Conservation (phyloP, 768 basidiomycete species). For the Amanita muscaria region DNA sequence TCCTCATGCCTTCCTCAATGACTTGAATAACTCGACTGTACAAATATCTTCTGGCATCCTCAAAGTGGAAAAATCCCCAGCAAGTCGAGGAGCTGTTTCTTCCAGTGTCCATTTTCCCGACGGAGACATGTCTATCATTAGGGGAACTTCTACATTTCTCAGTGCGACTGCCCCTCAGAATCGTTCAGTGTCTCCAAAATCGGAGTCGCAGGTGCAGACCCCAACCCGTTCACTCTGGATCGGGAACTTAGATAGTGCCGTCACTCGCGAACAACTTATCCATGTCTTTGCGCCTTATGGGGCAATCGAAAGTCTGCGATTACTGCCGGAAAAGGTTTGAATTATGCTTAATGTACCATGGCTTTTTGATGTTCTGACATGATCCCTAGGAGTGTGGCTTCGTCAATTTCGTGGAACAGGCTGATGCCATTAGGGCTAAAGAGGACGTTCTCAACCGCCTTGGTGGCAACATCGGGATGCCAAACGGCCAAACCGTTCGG, state of each 20-base stretch:
- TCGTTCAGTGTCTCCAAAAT: conserved; percentile 77
- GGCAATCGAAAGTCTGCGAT: conserved; percentile 88
- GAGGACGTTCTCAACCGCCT: conserved; percentile 96
- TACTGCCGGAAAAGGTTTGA: conserved; percentile 92
- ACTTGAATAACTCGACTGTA: conserved; percentile 34
- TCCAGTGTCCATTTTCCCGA: conserved; percentile 64
- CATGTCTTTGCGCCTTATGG: conserved; percentile 96
- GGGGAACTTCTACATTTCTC: conserved; percentile 57
- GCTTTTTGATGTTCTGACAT: conserved; percentile 1
- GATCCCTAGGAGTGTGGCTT: conserved; percentile 86
- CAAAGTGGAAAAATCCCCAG: conserved; percentile 47
- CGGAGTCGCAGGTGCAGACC: conserved; percentile 80
- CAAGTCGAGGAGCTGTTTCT: conserved; percentile 37
- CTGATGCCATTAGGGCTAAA: conserved; percentile 94
- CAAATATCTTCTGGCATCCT: conserved; percentile 44
- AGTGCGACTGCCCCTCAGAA: conserved; percentile 59
- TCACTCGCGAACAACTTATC: conserved; percentile 90
- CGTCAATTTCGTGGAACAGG: conserved; percentile 95
- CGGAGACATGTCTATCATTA: conserved; percentile 41
- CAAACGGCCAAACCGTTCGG: conserved; percentile 91
- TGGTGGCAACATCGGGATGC: conserved; percentile 89
- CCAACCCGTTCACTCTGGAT: conserved; percentile 98
- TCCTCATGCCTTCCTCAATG: conserved; percentile 49
- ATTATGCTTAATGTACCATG: conserved; percentile 9
- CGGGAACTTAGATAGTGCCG: conserved; percentile 91